A percentile compares a stretch with the other conserved stretches of the same genome.
Conservation (phyloP, 2,329 filamentous ascomycete genomes). For the Juglanconis sp. region DNA sequence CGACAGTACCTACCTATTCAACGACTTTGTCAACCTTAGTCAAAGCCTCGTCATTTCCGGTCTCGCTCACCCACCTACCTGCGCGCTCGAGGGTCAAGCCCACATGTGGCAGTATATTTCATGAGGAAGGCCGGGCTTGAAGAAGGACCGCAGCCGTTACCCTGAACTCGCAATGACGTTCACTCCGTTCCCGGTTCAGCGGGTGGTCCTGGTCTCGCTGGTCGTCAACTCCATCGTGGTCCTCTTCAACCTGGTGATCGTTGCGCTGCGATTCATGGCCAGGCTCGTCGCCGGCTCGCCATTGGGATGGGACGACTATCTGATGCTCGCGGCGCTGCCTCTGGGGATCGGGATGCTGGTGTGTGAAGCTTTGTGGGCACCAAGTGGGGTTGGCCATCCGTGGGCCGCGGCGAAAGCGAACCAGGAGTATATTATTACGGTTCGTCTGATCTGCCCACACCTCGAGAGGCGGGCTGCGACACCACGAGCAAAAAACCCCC, state of each 20-base stretch:
- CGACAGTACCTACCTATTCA: too few relatives aligned
- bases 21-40: too few relatives aligned
- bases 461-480: neutral
- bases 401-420: too few relatives aligned
- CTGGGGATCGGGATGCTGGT: constrained; percentile 28
- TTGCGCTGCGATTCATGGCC: constrained; percentile 26
- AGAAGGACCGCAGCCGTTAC: too few relatives aligned
- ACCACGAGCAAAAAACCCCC: too few relatives aligned
- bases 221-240: constrained; percentile 25
- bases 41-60: too few relatives aligned
- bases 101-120: too few relatives aligned
- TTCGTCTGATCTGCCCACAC: too few relatives aligned
- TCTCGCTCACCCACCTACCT: too few relatives aligned
- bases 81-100: too few relatives aligned
- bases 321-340: constrained; percentile 22
- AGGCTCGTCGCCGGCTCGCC: constrained; percentile 25
- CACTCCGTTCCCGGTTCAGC: constrained; percentile 19
- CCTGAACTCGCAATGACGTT: neutral
- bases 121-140: too few relatives aligned
- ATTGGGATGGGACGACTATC: constrained; percentile 36
- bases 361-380: constrained; percentile 23
- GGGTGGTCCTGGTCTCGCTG: constrained; percentile 25
- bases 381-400: too few relatives aligned
- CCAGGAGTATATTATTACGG: neutral
- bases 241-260: constrained; percentile 22